Percentiles rank a stretch among this genome's conserved stretches.
Evolutionary conservation across 2,329 filamentous ascomycete genomes (phyloP).

Genomic region (Cladosporium oxysporum): DNA sequence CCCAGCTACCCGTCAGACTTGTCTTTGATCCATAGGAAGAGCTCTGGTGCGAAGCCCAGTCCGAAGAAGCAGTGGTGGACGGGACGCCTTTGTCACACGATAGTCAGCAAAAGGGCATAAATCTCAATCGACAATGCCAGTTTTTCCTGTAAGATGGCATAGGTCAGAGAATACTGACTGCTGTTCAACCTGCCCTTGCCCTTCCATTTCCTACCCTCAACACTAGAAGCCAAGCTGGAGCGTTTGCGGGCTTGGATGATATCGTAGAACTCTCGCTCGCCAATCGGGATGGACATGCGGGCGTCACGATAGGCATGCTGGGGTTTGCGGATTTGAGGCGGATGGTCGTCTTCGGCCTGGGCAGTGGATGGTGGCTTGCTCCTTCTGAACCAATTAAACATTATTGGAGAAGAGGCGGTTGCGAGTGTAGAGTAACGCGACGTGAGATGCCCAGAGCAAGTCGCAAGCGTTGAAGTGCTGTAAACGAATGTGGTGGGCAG

Average conservation of each 20-base stretch:
- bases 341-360: not conserved
- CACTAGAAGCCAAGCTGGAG: not conserved
- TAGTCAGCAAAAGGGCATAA: not conserved
- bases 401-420: not conserved
- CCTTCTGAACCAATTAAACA: slow-evolving; percentile 4
- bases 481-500: not conserved
- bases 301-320: slow-evolving; percentile 10
- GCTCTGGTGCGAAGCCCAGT: not conserved
- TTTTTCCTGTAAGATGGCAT: not conserved
- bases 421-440: not conserved
- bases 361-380: not conserved
- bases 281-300: slow-evolving; percentile 11
- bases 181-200: not conserved
- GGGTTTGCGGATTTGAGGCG: slow-evolving; percentile 2
- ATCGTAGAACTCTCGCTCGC: slow-evolving; percentile 3
- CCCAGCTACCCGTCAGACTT: not conserved
- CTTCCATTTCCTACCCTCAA: not conserved
- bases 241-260: slow-evolving; percentile 8
- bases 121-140: not conserved
- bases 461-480: not conserved
- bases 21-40: slow-evolving; percentile 1
- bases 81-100: not conserved
- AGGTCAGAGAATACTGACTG: not conserved
- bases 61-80: not conserved
- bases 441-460: not conserved